Base-by-base conservation (phyloP, 2,329 filamentous ascomycete genomes). In the Botrytis medusae region DNA sequence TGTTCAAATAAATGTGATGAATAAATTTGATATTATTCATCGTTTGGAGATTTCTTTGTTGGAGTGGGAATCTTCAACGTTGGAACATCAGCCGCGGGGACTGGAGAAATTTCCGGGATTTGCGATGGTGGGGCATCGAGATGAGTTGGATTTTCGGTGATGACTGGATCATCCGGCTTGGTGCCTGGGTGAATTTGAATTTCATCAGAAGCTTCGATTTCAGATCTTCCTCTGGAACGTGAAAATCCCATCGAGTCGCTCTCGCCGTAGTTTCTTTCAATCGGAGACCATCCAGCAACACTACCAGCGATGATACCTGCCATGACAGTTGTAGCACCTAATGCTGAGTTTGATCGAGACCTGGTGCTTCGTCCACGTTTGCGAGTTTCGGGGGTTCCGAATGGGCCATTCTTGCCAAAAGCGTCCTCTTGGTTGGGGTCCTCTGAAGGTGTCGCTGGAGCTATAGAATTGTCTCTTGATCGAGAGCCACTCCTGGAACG, bases 271-370 rank as follows among this genome's bases (percentile, higher is more conserved):
- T 81, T 83, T 14, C 88, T 91, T 89, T 74, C 92, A 92, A 83
- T 91, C 1, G 92, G 92, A 65, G 91, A 93, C 92, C 92, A 95
- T 44, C 91, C 91, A 22, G 90, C 92, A 48, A 95, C 88, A 79
- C 91, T 91, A 61, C 92, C 92, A 14, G 92, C 93, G 68, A 95
- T 89, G 73, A 95, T 91, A 74, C 93, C 93, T n/a, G 92, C 91
- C 92, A 94, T 94, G 74, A 94, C 92, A 12, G 91, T 90, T 2
- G 92, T 90, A 2, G 92, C 91, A 18, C 90, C 92, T 18, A 95
- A 86, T 2, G 91, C 91, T 42, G 92, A 94, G 81, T 91, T 91
- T 7, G 80, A 79, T 73, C 90, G 84, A 72, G 89, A 90, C 74
- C 90, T 85, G 78, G 85, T 91, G 61, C 91, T 93, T 76, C 90